These are phyloP conservation scores for Erysimum cheiranthoides DNA, from an alignment of 345 rosid genomes.

Conservation along the genomic window DNA sequence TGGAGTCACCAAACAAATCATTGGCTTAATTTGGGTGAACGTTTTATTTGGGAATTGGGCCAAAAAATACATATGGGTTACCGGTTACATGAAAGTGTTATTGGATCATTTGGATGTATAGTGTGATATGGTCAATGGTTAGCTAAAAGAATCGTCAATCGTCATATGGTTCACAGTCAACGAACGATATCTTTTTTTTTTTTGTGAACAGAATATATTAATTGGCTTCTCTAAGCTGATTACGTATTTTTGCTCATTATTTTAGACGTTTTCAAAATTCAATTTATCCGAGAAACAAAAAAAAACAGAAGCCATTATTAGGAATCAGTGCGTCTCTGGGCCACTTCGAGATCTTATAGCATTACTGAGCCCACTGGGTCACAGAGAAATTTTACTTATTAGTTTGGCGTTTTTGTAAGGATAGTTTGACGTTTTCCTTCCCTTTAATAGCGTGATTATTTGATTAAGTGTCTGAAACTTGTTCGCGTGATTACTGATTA, in stretches of 20 bases:
- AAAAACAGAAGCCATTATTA: not conserved
- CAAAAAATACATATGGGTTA: not conserved
- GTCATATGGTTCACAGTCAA: not conserved
- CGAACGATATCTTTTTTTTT: no score
- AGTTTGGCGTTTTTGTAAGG: not conserved
- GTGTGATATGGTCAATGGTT: not conserved
- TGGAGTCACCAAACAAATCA: not conserved
- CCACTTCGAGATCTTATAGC: not conserved
- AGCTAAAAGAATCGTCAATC: not conserved
- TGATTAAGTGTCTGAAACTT: not conserved
- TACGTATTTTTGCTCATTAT: no score
- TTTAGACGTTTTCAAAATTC: no score
- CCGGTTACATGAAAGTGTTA: not conserved
- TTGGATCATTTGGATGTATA: not conserved
- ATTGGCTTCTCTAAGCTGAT: no score
- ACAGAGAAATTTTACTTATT: not conserved
- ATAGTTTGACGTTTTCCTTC: not conserved
- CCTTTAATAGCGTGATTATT: not conserved
- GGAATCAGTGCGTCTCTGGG: constrained; percentile 6
- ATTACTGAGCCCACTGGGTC: constrained; percentile 16
- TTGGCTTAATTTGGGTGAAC: not conserved
- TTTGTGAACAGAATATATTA: no score
- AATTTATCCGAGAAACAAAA: no score
- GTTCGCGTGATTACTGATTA: constrained; percentile 2
- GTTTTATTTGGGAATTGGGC: not conserved